These are phyloP conservation scores for Gypsophila paniculata DNA, from an alignment of 179 eudicot genomes.

Conservation along the genomic window DNA sequence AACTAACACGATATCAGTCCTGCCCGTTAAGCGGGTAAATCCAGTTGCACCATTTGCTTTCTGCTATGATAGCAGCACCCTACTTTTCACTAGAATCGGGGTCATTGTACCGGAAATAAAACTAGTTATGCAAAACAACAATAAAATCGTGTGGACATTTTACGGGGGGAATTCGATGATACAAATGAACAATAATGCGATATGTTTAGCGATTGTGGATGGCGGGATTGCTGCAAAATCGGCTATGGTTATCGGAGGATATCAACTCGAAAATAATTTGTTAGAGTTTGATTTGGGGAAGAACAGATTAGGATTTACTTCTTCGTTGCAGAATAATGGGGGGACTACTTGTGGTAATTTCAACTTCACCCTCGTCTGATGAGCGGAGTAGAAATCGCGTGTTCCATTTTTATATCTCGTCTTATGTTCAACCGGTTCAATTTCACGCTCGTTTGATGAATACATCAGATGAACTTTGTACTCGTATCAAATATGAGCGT, in stretches of 20 bases:
- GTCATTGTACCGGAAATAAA: constrained; percentile 26
- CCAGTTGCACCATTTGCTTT: constrained; percentile 37
- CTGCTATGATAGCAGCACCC: constrained; percentile 27
- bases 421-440: no score
- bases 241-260: constrained; percentile 43
- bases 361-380: constrained; percentile 34
- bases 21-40: constrained; percentile 9
- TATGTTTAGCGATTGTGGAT: constrained; percentile 39
- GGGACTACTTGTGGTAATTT: constrained; percentile 38
- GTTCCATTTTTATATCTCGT: no score
- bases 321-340: constrained; percentile 20
- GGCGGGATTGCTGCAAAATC: constrained; percentile 33
- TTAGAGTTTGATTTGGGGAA: constrained; percentile 39
- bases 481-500: no score
- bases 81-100: constrained; percentile 24
- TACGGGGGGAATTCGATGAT: constrained; percentile 37
- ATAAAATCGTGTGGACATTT: constrained; percentile 31
- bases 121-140: constrained; percentile 25
- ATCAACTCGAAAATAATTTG: constrained; percentile 48
- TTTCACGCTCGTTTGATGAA: no score
- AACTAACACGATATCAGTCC: neutral
- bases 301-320: constrained; percentile 40
- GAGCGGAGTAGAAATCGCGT: no score
- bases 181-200: constrained; percentile 10
- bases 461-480: no score